Evolutionary conservation across 768 basidiomycete species (phyloP), one percentile per base, ranked within the genome.

Genomic region (Leccinum sublutescens): DNA sequence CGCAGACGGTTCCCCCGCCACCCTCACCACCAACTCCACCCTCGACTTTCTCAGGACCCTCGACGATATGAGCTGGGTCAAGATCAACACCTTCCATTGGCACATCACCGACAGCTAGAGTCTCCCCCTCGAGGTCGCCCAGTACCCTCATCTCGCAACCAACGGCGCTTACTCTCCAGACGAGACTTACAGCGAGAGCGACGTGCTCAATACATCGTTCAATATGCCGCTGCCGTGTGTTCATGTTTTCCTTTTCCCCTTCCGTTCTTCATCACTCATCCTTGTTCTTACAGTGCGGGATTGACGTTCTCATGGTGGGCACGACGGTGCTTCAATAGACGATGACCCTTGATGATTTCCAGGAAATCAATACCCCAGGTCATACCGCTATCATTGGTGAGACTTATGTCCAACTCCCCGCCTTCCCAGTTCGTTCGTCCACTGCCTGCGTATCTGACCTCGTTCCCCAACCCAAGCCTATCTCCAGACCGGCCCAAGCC

Each of bases 341-440:
- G n/a, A 0, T 2, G 27, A 12, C 36, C 5, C 6, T 3, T 34
- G n/a, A 5, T 34, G 14, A 5, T 31, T 27, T 14, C 17, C 56
- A 86, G 83, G 92, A 93, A 77, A 82, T 94, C 54, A 93, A 93
- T 68, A 89, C 83, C 2, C 93, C 93, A 1, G 93, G 92, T 0
- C 93, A 94, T 71, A 91, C 91, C 2, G 78, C 87, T 1, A 73
- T 79, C 29, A 87, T 94, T 40, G 79, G 79, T 2, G 64, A 75
- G 8, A 79, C 88, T 0, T 82, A 90, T 66, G 21, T 21, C 21
- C 21, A 21, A 21, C 21, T 21, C 21, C 21, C 21, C 21, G 21
- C 21, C 21, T 21, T 21, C 21, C 21, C 21, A 21, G 21, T 21
- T 21, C 21, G 21, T 21, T 21, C 21, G 21, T 21, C 21, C 21